Base-by-base conservation (phyloP, 2,329 filamentous ascomycete genomes). In the Stachybotrys chlorohalonatus region DNA sequence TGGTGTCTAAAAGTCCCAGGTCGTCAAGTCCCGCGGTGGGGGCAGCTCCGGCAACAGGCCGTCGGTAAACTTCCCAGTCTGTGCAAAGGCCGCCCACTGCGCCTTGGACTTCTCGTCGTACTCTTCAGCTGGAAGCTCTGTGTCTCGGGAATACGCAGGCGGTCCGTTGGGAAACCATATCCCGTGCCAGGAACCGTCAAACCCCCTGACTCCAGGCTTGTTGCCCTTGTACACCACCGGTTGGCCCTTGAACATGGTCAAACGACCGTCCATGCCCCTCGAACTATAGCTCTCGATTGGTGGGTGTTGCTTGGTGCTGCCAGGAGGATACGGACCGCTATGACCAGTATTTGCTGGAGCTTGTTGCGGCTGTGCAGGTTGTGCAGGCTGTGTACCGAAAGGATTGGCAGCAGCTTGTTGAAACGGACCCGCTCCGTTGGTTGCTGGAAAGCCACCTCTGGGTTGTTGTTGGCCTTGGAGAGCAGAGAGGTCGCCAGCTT, bases 81-180 rank as follows among this genome's bases (percentile, higher is more conserved):
- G 75, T 49, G 78, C 74, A 65, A 91, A 84, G 49, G 79, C 75
- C 56, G 75, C 73, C 72, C 92, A 95, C 49, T 82, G 78, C 45
- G 75, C 76, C 63, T 81, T 81, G 17, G 82, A 78, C 55, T 77
- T 79, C 2, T 83, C 77, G 17, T 82, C 78, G 58, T 89, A 89
- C 45, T 66, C 57, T 7, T 81, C 78, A 1, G 75, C 68, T 0
- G 77, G 77, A 2, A 81, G 70, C 65, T 89, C 83, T 8, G 86
- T 86, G 58, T 86, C 81, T 58, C 78, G 78, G 52, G 81, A 82
- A 57, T 83, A 84, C 7, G 69, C 68, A 1, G 86, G 88, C 24
- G 86, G 78, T 0, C 89, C 90, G 49, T 85, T 74, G 0, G 87
- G 86, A 65, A 89, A 91, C 79, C 86, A 89, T 51, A 93, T 85